Evolutionary conservation across 345 rosid species (phyloP).

Genomic region (Lepidium sativum): DNA sequence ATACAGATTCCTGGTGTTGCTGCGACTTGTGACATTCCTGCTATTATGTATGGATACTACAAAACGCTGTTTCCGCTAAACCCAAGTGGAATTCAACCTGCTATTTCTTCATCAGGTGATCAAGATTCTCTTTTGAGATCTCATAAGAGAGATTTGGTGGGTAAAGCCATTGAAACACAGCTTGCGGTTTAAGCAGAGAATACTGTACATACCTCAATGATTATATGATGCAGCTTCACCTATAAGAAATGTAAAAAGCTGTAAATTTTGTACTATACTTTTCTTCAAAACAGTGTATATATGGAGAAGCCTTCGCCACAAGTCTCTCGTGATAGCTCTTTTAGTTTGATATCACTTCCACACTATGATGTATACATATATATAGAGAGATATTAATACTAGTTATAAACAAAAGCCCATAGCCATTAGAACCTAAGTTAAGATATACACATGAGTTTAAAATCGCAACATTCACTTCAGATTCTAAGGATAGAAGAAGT

Average conservation of each 20-base stretch:
- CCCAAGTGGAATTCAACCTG: slow-evolving; percentile 69
- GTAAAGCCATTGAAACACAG: slow-evolving; percentile 6
- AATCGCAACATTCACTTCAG: background rate
- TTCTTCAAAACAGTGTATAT: background rate
- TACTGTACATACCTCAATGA: background rate
- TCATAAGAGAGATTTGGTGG: slow-evolving; percentile 51
- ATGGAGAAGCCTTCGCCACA: no score
- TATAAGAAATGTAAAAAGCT: background rate
- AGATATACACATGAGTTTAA: background rate
- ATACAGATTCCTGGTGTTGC: slow-evolving; percentile 73
- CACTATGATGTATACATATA: background rate
- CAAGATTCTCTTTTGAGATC: slow-evolving; percentile 38
- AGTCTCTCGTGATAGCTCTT: background rate
- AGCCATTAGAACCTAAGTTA: background rate
- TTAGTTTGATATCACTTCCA: background rate
- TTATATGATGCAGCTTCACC: background rate
- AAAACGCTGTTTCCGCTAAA: slow-evolving; percentile 67
- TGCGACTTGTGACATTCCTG: slow-evolving; percentile 57
- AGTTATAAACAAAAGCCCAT: background rate
- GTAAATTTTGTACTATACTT: background rate
- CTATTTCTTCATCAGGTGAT: slow-evolving; percentile 43
- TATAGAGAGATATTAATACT: background rate
- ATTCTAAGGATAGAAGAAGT: background rate
- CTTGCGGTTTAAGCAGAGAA: background rate
- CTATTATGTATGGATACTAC: slow-evolving; percentile 81